These are phyloP conservation scores for Cucurbita maxima DNA, from an alignment of 306 rosid species.

Conservation along the genomic window DNA sequence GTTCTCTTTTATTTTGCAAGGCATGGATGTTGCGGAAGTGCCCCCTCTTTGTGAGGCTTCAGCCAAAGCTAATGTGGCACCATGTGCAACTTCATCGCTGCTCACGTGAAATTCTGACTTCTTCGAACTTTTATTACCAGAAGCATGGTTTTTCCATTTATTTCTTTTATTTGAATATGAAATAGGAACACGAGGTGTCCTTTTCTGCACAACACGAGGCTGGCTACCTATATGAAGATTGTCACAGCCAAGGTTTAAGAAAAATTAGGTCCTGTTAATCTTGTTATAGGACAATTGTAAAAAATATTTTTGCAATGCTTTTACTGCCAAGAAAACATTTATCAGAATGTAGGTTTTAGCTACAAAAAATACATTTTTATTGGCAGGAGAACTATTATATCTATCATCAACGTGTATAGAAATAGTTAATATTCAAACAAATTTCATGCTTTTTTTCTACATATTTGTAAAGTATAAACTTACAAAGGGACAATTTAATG, in stretches of 20 bases:
- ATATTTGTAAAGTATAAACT: background rate
- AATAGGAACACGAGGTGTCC: constrained; percentile 70
- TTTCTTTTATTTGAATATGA: constrained; percentile 31
- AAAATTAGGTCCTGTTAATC: background rate
- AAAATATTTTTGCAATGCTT: background rate
- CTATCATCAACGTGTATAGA: background rate
- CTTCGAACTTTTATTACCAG: constrained; percentile 26
- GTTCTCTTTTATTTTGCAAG: constrained; percentile 25
- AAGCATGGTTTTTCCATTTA: constrained; percentile 22
- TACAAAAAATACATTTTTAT: background rate
- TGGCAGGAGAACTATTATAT: background rate
- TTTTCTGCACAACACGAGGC: constrained; percentile 71
- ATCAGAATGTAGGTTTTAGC: background rate
- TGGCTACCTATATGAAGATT: constrained; percentile 27
- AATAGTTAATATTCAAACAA: background rate
- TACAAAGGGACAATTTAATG: no score
- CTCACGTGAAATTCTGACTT: constrained; percentile 32
- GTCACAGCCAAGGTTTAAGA: background rate
- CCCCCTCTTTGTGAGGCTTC: constrained; percentile 61
- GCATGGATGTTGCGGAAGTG: constrained; percentile 42
- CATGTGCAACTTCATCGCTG: constrained; percentile 44
- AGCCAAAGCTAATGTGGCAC: constrained; percentile 41
- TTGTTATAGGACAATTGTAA: background rate
- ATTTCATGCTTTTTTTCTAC: background rate
- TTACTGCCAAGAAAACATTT: background rate